Conservation (phyloP, 768 basidiomycete species). For the Boletus reticuloceps region DNA sequence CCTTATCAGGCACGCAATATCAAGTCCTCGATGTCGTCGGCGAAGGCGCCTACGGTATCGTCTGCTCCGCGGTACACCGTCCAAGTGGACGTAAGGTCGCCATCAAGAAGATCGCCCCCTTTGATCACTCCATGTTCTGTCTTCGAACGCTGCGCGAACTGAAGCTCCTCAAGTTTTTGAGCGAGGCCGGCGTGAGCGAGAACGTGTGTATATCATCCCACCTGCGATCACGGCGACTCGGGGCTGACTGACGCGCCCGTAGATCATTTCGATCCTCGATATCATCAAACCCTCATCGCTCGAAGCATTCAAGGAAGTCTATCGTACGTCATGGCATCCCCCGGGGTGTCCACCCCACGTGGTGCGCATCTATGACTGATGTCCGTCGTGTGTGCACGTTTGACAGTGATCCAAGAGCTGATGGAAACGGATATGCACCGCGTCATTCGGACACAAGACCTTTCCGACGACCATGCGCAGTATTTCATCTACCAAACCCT, state of each 20-base stretch:
- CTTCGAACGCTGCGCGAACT: constrained; percentile 86
- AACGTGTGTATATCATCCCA: constrained; percentile 50
- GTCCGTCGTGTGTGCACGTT: not conserved
- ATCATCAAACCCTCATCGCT: constrained; percentile 79
- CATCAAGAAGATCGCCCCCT: constrained; percentile 95
- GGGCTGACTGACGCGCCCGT: not conserved
- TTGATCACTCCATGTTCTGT: constrained; percentile 95
- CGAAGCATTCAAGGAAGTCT: constrained; percentile 87
- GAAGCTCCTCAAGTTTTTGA: constrained; percentile 79
- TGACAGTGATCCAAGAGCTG: constrained; percentile 80
- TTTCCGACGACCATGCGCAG: constrained; percentile 93
- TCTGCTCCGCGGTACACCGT: constrained; percentile 87
- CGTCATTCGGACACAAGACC: constrained; percentile 91
- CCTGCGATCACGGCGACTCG: not conserved
- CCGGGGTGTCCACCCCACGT: not conserved
- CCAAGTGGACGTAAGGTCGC: constrained; percentile 91
- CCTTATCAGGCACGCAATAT: constrained; percentile 64
- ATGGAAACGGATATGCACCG: constrained; percentile 98
- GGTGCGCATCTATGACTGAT: constrained; percentile 1
- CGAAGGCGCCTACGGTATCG: constrained; percentile 93
- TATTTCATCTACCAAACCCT: constrained; percentile 95
- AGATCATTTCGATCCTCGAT: constrained; percentile 90
- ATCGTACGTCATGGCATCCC: constrained; percentile 45
- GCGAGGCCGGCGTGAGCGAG: constrained; percentile 86
- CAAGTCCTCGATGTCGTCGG: constrained; percentile 86